These are phyloP conservation scores for Alectoria sarmentosa DNA, from an alignment of 495 filamentous ascomycete genomes.

Conservation along the genomic window DNA sequence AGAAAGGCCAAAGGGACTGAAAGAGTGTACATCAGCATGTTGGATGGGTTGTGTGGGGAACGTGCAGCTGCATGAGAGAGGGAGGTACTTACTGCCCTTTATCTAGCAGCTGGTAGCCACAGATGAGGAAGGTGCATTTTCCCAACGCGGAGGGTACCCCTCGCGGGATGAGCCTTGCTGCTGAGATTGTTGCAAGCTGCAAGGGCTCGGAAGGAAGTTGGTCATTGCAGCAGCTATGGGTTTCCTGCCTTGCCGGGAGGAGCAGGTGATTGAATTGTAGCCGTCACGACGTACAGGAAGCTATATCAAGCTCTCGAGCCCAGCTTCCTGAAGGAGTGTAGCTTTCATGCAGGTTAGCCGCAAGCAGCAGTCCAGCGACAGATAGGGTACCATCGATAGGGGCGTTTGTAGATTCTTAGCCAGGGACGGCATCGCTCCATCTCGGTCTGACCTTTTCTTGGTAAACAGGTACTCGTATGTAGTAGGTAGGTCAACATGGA, in stretches of 20 bases:
- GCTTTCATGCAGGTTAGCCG: background rate
- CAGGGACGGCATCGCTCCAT: background rate
- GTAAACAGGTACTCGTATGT: too few relatives aligned
- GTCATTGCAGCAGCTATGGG: background rate
- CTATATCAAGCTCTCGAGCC: background rate
- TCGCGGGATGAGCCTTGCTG: background rate
- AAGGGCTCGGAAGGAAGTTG: background rate
- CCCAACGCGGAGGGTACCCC: background rate
- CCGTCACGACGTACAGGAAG: background rate
- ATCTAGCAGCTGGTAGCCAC: background rate
- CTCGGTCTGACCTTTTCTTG: too few relatives aligned
- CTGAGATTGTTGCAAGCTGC: background rate
- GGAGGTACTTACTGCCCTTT: background rate
- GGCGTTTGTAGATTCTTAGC: background rate
- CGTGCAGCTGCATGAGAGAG: background rate
- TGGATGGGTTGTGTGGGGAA: background rate
- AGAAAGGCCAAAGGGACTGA: constrained; percentile 16
- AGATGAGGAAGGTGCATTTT: background rate
- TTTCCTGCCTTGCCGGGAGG: background rate
- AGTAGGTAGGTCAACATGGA: too few relatives aligned
- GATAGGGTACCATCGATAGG: background rate
- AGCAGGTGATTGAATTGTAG: background rate
- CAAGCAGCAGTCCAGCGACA: background rate
- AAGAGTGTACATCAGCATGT: constrained; percentile 13
- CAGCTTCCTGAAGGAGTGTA: background rate